A percentile compares a stretch with the other conserved stretches of the same genome.
Conservation (phyloP, 2,329 filamentous ascomycete genomes). For the Graphilbum sp. region DNA sequence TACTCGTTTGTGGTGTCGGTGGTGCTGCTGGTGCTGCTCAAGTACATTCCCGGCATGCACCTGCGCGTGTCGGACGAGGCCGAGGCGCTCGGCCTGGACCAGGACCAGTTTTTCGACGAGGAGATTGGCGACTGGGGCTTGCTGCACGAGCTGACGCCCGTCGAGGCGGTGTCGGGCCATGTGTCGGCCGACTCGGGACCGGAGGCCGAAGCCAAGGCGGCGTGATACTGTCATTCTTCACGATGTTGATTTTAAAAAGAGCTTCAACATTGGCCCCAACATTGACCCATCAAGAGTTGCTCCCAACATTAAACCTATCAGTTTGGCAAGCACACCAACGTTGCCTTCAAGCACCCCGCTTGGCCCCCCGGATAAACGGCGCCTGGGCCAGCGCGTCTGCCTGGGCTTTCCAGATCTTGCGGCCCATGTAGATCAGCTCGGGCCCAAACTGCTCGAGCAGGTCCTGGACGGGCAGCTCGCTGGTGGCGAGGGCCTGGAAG, state of each 20-base stretch:
- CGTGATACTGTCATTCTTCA: background rate
- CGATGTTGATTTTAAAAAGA: no score
- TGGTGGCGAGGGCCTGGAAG: slow-evolving; percentile 3
- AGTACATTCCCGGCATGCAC: slow-evolving; percentile 39
- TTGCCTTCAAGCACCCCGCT: no score
- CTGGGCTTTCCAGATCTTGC: slow-evolving; percentile 19
- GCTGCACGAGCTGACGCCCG: background rate
- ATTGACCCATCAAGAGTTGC: no score
- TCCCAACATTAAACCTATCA: no score
- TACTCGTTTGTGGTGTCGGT: slow-evolving; percentile 39
- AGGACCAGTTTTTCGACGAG: slow-evolving; percentile 29
- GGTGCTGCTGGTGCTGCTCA: slow-evolving; percentile 35
- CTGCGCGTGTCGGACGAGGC: slow-evolving; percentile 37
- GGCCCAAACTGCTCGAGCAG: slow-evolving; percentile 20
- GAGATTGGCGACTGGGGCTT: slow-evolving; percentile 14
- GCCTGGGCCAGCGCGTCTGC: slow-evolving; percentile 11
- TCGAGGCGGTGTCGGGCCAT: background rate
- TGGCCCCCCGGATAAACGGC: slow-evolving; percentile 1
- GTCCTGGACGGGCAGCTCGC: slow-evolving; percentile 9
- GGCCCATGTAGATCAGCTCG: slow-evolving; percentile 15
- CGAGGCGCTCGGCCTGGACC: slow-evolving; percentile 35
- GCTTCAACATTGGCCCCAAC: no score
- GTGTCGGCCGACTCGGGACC: background rate
- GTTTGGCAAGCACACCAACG: no score
- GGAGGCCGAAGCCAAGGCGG: background rate